Evolutionary conservation across 2,329 filamentous ascomycete genomes (phyloP), one percentile per base, ranked within the genome.

Genomic region (Xylariaceae sp.): DNA sequence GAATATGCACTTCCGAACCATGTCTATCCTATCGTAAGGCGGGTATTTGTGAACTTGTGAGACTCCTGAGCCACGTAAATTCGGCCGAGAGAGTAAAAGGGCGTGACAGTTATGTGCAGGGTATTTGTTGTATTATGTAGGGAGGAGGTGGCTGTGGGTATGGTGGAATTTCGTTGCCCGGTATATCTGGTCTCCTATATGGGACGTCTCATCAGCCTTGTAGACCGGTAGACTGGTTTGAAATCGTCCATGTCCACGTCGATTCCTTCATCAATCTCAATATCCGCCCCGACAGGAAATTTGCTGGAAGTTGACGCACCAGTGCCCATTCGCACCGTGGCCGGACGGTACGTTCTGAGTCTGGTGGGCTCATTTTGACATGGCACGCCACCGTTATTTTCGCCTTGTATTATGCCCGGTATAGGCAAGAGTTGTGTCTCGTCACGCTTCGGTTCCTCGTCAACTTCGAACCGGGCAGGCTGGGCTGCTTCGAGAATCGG

Each of bases 281-380:
- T 39, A 16, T 40, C 29, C 24, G 48, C 44, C 43, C 43, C 46
- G 33, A 43, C 43, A 29, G 52, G 40, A 19, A 32, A 27, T 50
- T 49, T 54, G 40, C 27, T 53, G 21, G 49, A 43, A 38, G 31
- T 48, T 23, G 51, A 55, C 46, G 55, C 46, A 51, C 50, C 47
- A 43, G 63, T 52, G 31, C 71, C 71, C 44, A 67, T 66, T 31
- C 74, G 67, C 65, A 78, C 71, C 46, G 66, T 74, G 40, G 71
- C 70, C 23, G 71, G 69, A 12, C 74, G 67, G 43, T 69, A 71
- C 28, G 68, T 73, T 31, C 74, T 65, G 12, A 64, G 56, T 54
- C 68, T 71, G 23, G 54, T 53, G 27, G 64, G 48, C 26, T 59
- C 53, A 11, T 41, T 29, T 16, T 31, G 19, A 7, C 15, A 19